Evolutionary conservation across 2,329 filamentous ascomycete genomes (phyloP).

Genomic region (Xylariaceae sp.): DNA sequence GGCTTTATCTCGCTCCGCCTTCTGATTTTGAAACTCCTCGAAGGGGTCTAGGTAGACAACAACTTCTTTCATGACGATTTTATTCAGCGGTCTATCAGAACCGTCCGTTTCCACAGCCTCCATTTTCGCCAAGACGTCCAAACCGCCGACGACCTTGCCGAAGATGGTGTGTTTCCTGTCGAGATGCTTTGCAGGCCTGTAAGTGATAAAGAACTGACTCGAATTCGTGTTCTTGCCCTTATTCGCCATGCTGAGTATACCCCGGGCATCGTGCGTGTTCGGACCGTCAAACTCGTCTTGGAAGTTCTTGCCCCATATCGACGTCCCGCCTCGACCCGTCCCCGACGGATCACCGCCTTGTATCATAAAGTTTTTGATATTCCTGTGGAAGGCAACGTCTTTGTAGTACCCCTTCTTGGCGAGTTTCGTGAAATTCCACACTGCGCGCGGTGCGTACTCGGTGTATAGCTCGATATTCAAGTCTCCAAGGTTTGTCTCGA

Average conservation of each 20-base stretch:
- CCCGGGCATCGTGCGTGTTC: slow-evolving; percentile 75
- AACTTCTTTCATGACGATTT: slow-evolving; percentile 78
- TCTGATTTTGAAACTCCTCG: slow-evolving; percentile 82
- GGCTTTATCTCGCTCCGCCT: slow-evolving; percentile 58
- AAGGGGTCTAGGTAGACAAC: slow-evolving; percentile 92
- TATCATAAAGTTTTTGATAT: slow-evolving; percentile 96
- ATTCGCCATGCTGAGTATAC: slow-evolving; percentile 91
- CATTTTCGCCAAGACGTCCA: slow-evolving; percentile 69
- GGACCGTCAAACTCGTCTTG: slow-evolving; percentile 91
- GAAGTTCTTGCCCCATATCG: slow-evolving; percentile 93
- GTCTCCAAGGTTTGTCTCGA: slow-evolving; percentile 81
- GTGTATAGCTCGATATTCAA: slow-evolving; percentile 87
- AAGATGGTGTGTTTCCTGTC: slow-evolving; percentile 98
- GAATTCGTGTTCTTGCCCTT: slow-evolving; percentile 98
- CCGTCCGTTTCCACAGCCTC: slow-evolving; percentile 75
- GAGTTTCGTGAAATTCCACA: slow-evolving; percentile 94
- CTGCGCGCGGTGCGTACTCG: slow-evolving; percentile 86
- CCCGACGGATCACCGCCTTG: slow-evolving; percentile 94
- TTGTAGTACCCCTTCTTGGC: slow-evolving; percentile 89
- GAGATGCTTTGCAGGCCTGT: slow-evolving; percentile 78
- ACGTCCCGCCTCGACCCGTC: slow-evolving; percentile 84
- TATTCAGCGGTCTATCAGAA: slow-evolving; percentile 70
- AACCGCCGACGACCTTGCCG: slow-evolving; percentile 75
- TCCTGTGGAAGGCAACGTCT: slow-evolving; percentile 82
- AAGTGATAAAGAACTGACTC: slow-evolving; percentile 91